A percentile compares a stretch with the other conserved stretches of the same genome.
Conservation (phyloP, 2,329 filamentous ascomycete genomes). For the Ophiocordyceps robertsii region DNA sequence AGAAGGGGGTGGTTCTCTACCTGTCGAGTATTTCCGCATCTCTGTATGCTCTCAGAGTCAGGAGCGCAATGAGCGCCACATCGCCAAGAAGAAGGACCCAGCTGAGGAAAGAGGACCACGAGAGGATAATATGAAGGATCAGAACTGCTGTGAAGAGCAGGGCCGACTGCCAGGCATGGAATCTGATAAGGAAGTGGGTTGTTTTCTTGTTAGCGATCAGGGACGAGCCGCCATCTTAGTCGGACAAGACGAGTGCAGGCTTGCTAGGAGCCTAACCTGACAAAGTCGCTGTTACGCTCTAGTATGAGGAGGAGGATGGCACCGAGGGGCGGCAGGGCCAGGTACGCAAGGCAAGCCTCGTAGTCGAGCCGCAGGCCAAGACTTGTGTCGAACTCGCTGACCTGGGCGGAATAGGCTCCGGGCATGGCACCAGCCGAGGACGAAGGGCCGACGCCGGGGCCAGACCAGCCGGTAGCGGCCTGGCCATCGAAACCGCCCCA, state of each 20-base stretch:
- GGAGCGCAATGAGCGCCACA: conserved; percentile 58
- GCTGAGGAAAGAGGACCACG: conserved; percentile 70
- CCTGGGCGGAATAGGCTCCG: conserved; percentile 30
- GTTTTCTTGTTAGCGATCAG: background rate
- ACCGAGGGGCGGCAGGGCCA: conserved; percentile 72
- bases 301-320: conserved; percentile 72
- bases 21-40: conserved; percentile 60
- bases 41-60: conserved; percentile 68
- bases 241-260: conserved; percentile 1
- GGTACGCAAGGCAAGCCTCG: conserved; percentile 82
- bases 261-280: conserved; percentile 46
- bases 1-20: conserved; percentile 20
- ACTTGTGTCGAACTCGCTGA: conserved; percentile 83
- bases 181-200: conserved; percentile 35
- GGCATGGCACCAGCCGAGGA: conserved; percentile 13
- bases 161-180: conserved; percentile 92
- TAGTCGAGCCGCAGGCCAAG: conserved; percentile 76
- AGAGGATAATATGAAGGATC: conserved; percentile 72
- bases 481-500: conserved; percentile 31
- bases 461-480: conserved; percentile 12
- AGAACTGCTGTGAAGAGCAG: conserved; percentile 65
- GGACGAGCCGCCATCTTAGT: background rate
- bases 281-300: conserved; percentile 94
- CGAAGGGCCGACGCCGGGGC: conserved; percentile 6
- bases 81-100: conserved; percentile 74